Evolutionary conservation across 2,329 filamentous ascomycete species (phyloP), one percentile per base, ranked within the genome.

Genomic region (Lecanicillium sp.): DNA sequence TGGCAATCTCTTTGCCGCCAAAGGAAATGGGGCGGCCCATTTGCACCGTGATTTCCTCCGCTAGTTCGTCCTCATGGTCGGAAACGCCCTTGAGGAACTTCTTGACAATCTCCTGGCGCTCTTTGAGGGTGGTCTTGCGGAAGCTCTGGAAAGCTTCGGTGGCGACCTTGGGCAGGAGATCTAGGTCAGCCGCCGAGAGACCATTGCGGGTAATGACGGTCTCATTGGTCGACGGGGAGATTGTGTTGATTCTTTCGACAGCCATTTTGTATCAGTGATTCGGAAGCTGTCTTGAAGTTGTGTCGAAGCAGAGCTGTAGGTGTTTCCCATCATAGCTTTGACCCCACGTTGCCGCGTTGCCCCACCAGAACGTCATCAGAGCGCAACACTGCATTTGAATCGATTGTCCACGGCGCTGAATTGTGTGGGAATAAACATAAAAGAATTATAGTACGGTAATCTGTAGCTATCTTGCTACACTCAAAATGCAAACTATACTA

Each of bases 21-120:
- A 90, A 95, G 28, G 83, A 75, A 52, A 95, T 95, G 25, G 90
- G 90, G 15, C 90, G 75, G 30, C 90, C 90, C 89, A 96, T 96
- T 67, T 96, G 89, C 57, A 86, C 81, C 0, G 89, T 95, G 43
- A 96, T 67, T 59, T 95, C 89, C 49, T 78, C 73, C 5, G 83
- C 88, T 25, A 96, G 70, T 45, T 80, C 83, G 78, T 92, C 83
- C 59, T 88, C 75, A 57, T 78, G 80, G 35, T 78, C 73, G 13
- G 66, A 62, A 19, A 96, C 69, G 4, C 85, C 63, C 45, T 80
- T 73, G 32, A 96, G 65, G 1, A 89, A 88, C 53, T 83, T 85
- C 51, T 77, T 80, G 51, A 95, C 79, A 47, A 95, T 89, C 33
- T 74, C 72, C 60, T 94, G 82, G 37, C 90, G 78, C 46, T 89